phyloP scores from a whole-genome alignment of 345 rosid genomes.

The Linum usitatissimum region DNA sequence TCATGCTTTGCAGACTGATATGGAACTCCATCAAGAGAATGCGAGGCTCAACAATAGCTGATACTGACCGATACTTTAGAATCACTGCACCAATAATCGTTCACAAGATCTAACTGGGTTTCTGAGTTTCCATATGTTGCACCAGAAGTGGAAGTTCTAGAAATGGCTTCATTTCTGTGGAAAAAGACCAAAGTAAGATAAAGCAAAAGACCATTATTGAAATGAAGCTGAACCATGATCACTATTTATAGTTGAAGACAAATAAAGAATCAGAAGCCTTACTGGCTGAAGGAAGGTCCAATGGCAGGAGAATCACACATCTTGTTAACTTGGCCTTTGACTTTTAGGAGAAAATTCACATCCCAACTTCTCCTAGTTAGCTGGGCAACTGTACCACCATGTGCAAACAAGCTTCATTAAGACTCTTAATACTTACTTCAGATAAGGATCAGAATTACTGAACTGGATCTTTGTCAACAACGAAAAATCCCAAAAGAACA shows the following conservation, averaged over 20 bases:
- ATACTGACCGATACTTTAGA: slow-evolving; percentile 33
- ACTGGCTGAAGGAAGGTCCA: slow-evolving; percentile 32
- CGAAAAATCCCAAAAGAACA: not conserved
- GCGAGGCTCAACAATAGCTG: not conserved
- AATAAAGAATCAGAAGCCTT: slow-evolving; percentile 13
- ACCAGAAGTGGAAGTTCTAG: slow-evolving; percentile 21
- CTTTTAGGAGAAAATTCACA: slow-evolving; percentile 25
- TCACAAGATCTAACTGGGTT: slow-evolving; percentile 22
- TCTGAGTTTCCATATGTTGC: slow-evolving; percentile 17
- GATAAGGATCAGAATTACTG: slow-evolving; percentile 7
- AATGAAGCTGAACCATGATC: slow-evolving; percentile 2
- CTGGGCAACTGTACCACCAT: slow-evolving; percentile 22
- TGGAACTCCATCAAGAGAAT: not conserved
- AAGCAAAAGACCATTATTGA: slow-evolving; percentile 10
- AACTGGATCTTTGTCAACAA: slow-evolving; percentile 8
- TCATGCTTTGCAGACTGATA: not conserved
- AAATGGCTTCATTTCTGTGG: slow-evolving; percentile 32
- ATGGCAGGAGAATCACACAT: slow-evolving; percentile 47
- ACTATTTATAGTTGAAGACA: not conserved
- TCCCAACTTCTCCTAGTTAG: slow-evolving; percentile 18
- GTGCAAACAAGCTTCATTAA: slow-evolving; percentile 31
- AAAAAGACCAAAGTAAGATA: slow-evolving; percentile 9
- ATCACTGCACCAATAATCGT: slow-evolving; percentile 16
- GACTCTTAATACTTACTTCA: slow-evolving; percentile 20
- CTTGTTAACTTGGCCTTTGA: slow-evolving; percentile 28